A percentile compares a stretch with the other conserved stretches of the same genome.
These are phyloP conservation scores for Flaveria linearis DNA, from an alignment of 129 eudicot genomes.

Conservation along the genomic window DNA sequence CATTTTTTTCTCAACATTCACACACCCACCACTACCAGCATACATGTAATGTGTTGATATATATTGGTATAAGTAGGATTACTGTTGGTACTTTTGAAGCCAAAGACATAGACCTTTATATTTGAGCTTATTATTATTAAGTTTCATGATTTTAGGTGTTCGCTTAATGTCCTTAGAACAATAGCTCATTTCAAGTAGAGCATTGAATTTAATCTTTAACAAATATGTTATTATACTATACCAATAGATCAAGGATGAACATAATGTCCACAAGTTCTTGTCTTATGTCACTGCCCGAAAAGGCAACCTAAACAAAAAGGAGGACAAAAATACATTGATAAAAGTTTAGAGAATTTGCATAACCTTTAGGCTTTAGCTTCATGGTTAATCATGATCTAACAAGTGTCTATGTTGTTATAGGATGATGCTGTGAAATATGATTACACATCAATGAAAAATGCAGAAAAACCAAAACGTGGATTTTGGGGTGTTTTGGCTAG, in stretches of 20 bases:
- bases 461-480: constrained; percentile 54
- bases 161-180: constrained; percentile 1
- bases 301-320: not conserved
- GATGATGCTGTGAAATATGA: constrained; percentile 47
- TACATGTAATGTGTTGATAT: not conserved
- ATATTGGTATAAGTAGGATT: too few species aligned
- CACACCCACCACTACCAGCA: constrained; percentile 23
- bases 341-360: not conserved
- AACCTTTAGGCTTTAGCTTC: too few species aligned
- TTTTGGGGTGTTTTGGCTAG: constrained; percentile 84
- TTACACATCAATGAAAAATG: constrained; percentile 46
- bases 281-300: not conserved
- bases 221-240: not conserved
- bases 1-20: constrained; percentile 32
- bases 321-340: not conserved
- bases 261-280: too few species aligned
- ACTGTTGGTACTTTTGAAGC: not conserved
- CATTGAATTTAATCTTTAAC: not conserved
- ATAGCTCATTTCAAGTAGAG: not conserved
- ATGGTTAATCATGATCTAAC: constrained; percentile 5
- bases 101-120: not conserved
- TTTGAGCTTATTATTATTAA: not conserved
- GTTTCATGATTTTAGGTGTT: not conserved
- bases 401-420: constrained; percentile 19
- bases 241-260: not conserved